A percentile compares a stretch with the other conserved stretches of the same genome.
Evolutionary conservation across 768 basidiomycete genomes (phyloP).

Genomic region (Grammothele lineata): DNA sequence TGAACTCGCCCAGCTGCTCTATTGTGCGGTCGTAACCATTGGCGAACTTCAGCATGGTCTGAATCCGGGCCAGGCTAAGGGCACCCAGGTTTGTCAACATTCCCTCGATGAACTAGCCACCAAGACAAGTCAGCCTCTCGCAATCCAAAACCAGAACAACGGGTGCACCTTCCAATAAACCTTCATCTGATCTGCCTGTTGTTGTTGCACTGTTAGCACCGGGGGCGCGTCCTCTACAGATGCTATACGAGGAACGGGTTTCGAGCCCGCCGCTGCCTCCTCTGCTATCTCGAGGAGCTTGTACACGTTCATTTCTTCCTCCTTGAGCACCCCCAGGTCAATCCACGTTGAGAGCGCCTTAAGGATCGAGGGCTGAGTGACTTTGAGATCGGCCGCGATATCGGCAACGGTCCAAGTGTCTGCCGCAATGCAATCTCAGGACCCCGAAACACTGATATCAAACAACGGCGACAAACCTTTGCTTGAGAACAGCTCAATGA

Average conservation of each 20-base stretch:
- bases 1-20: slow-evolving; percentile 74
- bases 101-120: slow-evolving; percentile 76
- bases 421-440: slow-evolving; percentile 22
- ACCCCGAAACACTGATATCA: too few relatives aligned
- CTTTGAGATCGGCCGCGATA: slow-evolving; percentile 58
- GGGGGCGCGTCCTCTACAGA: slow-evolving; percentile 44
- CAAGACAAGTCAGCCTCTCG: too few relatives aligned
- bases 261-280: slow-evolving; percentile 31
- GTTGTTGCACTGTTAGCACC: slow-evolving; percentile 58
- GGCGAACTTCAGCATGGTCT: slow-evolving; percentile 81
- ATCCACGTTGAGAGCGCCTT: slow-evolving; percentile 84
- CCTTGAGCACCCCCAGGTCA: slow-evolving; percentile 75
- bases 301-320: slow-evolving; percentile 56
- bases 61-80: slow-evolving; percentile 77
- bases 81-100: slow-evolving; percentile 86
- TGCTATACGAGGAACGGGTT: slow-evolving; percentile 17
- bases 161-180: slow-evolving; percentile 78
- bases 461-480: slow-evolving; percentile 39
- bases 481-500: slow-evolving; percentile 81
- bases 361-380: slow-evolving; percentile 60
- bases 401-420: slow-evolving; percentile 71
- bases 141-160: too few relatives aligned
- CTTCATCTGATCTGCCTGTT: slow-evolving; percentile 81
- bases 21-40: slow-evolving; percentile 76
- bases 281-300: slow-evolving; percentile 61